A percentile compares a stretch with the other conserved stretches of the same genome.
These are phyloP conservation scores for Ampelocalamus luodianensis DNA, from an alignment of 176 grass and related monocot species.

Conservation along the genomic window DNA sequence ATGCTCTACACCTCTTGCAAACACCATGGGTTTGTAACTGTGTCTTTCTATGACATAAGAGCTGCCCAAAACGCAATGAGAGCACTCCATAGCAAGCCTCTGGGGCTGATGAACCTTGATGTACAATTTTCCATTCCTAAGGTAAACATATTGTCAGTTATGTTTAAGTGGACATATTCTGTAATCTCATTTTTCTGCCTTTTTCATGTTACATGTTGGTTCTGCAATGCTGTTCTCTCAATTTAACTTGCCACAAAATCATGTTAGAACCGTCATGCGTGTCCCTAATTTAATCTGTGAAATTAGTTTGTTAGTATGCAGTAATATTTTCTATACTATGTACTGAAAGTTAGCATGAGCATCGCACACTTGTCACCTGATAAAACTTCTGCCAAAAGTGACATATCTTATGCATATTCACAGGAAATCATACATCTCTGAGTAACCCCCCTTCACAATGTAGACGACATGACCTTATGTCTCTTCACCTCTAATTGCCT, in stretches of 20 bases:
- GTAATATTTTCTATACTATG: not conserved
- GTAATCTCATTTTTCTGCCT: not conserved
- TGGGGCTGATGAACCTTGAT: too few species aligned
- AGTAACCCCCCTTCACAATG: not conserved
- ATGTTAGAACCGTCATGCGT: not conserved
- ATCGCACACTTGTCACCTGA: not conserved
- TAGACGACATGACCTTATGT: not conserved
- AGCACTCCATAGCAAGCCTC: too few species aligned
- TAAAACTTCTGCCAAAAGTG: not conserved
- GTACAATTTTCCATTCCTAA: too few species aligned
- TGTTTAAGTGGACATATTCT: too few species aligned
- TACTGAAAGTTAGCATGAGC: not conserved
- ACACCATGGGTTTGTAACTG: too few species aligned
- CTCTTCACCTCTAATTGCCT: not conserved
- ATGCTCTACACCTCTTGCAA: too few species aligned
- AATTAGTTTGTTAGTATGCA: constrained; percentile 27
- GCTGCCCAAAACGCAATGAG: too few species aligned
- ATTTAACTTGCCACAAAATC: too few species aligned
- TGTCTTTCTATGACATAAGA: too few species aligned
- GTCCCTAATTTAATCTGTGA: not conserved
- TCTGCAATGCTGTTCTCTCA: not conserved
- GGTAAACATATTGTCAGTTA: too few species aligned
- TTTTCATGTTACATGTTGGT: not conserved
- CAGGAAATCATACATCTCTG: not conserved
- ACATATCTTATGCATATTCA: not conserved